These are phyloP conservation scores for Hyaloraphidium curvatum DNA, from an alignment of 192 early-diverging fungal species.

Conservation along the genomic window DNA sequence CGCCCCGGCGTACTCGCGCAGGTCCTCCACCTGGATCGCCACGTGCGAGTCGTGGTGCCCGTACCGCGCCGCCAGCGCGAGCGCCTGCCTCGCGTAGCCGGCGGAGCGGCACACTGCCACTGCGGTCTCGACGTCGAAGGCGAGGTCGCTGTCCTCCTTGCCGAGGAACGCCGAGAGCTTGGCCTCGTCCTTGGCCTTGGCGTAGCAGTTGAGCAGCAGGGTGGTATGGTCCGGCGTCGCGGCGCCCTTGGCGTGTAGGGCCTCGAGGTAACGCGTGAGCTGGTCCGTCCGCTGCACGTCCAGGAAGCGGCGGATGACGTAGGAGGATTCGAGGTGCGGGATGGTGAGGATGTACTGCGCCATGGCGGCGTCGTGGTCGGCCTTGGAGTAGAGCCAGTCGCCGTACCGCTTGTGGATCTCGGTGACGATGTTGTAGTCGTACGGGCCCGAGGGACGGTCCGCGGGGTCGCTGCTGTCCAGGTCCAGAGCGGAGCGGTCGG, in stretches of 20 bases:
- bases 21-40: conserved; percentile 77
- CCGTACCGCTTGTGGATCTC: conserved; percentile 90
- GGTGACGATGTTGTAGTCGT: conserved; percentile 60
- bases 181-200: conserved; percentile 73
- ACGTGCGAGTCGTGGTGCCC: conserved; percentile 66
- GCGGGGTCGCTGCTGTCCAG: too few species aligned
- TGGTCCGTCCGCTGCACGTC: conserved; percentile 87
- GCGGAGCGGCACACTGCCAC: conserved; percentile 82
- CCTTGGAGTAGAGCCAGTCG: conserved; percentile 69
- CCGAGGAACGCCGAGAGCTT: conserved; percentile 55
- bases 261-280: conserved; percentile 73
- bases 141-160: conserved; percentile 22
- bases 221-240: conserved; percentile 94
- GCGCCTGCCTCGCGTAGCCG: conserved; percentile 77
- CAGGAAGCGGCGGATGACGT: conserved; percentile 89
- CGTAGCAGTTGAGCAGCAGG: conserved; percentile 89
- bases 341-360: conserved; percentile 81
- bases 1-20: conserved; percentile 52
- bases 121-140: conserved; percentile 88
- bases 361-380: conserved; percentile 80
- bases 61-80: conserved; percentile 71
- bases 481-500: too few species aligned
- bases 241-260: conserved; percentile 62
- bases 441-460: too few species aligned
- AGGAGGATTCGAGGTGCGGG: conserved; percentile 81